A percentile compares a stretch with the other conserved stretches of the same genome.
Conservation (phyloP, 768 basidiomycete species). For the Leccinum fibrillosum region DNA sequence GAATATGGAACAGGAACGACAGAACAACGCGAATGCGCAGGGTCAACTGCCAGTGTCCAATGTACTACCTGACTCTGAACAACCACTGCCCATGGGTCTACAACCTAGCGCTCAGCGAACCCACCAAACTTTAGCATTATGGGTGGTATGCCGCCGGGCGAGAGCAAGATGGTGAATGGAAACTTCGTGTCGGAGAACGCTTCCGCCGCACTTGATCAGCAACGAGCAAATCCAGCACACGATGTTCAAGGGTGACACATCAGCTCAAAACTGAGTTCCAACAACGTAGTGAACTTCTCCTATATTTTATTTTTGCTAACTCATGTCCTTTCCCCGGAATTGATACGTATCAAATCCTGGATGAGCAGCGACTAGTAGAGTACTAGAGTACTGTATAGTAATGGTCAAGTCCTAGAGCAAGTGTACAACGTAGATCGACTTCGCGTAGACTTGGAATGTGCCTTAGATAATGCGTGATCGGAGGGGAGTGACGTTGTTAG, state of each 20-base stretch:
- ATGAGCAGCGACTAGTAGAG: slow-evolving; percentile 42
- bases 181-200: slow-evolving; percentile 5
- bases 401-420: slow-evolving; percentile 41
- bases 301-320: slow-evolving; percentile 6
- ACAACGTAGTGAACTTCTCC: slow-evolving; percentile 27
- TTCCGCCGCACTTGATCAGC: slow-evolving; percentile 4
- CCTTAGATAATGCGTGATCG: no score
- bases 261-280: slow-evolving; percentile 35
- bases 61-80: slow-evolving; percentile 17
- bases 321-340: slow-evolving; percentile 24
- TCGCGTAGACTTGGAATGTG: no score
- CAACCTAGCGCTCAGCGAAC: slow-evolving; percentile 18
- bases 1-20: slow-evolving; percentile 22
- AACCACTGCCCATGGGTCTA: slow-evolving; percentile 2
- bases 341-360: slow-evolving; percentile 38
- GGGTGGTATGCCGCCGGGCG: slow-evolving; percentile 11
- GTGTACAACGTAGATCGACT: slow-evolving; percentile 18
- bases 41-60: slow-evolving; percentile 9
- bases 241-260: slow-evolving; percentile 17
- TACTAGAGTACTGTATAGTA: no score
- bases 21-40: slow-evolving; percentile 18
- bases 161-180: slow-evolving; percentile 17
- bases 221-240: slow-evolving; percentile 35
- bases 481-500: no score
- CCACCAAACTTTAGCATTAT: neutral